Conservation (phyloP, 2,329 filamentous ascomycete genomes). For the Alternaria arborescens region DNA sequence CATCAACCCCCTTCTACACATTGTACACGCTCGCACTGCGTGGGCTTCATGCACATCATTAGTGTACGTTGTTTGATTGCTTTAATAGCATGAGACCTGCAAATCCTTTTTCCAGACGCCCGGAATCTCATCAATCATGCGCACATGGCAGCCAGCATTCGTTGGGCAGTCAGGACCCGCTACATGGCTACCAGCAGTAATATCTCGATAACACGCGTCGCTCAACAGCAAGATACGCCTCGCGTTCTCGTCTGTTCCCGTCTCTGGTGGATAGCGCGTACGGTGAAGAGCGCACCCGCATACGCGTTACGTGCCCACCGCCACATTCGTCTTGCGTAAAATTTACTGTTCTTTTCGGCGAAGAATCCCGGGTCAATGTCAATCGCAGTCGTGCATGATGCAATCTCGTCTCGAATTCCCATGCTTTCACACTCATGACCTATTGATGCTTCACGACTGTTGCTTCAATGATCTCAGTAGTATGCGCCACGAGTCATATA, state of each 20-base stretch:
- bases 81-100: neutral
- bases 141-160: slow-evolving; percentile 13
- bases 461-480: neutral
- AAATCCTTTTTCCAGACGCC: neutral
- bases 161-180: slow-evolving; percentile 13
- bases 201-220: slow-evolving; percentile 2
- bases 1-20: neutral
- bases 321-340: neutral
- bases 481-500: slow-evolving; percentile 11
- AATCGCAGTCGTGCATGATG: neutral
- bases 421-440: neutral
- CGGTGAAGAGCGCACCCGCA: neutral
- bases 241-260: slow-evolving; percentile 3
- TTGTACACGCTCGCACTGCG: neutral
- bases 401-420: slow-evolving; percentile 1
- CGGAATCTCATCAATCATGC: slow-evolving; percentile 2
- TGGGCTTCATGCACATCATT: neutral
- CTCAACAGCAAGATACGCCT: neutral
- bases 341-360: neutral
- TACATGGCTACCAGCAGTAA: slow-evolving; percentile 3
- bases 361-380: neutral
- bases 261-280: neutral
- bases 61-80: neutral
- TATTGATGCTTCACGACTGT: neutral
- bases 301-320: neutral